These are phyloP conservation scores for Clonostachys chloroleuca DNA, from an alignment of 2,329 filamentous ascomycete species.

Conservation along the genomic window DNA sequence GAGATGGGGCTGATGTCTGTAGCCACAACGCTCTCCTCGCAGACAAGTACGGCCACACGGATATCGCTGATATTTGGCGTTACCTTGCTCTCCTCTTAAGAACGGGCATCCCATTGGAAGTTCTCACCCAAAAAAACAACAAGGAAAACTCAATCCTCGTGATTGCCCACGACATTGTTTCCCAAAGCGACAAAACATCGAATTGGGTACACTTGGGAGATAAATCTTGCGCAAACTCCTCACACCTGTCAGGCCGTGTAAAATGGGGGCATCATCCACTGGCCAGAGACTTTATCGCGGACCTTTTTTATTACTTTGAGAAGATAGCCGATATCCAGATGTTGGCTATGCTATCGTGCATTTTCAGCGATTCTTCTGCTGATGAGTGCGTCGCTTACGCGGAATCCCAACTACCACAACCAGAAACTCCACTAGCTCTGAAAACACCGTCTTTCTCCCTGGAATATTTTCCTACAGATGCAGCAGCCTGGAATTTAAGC, in stretches of 20 bases:
- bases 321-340: slow-evolving; percentile 61
- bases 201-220: slow-evolving; percentile 2
- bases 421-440: slow-evolving; percentile 59
- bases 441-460: slow-evolving; percentile 64
- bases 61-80: slow-evolving; percentile 79
- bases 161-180: slow-evolving; percentile 59
- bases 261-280: slow-evolving; percentile 66
- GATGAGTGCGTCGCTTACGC: slow-evolving; percentile 53
- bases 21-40: slow-evolving; percentile 79
- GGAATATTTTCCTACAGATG: slow-evolving; percentile 60
- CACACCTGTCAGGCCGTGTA: slow-evolving; percentile 49
- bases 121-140: slow-evolving; percentile 46
- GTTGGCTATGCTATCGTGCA: slow-evolving; percentile 67
- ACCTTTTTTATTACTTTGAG: slow-evolving; percentile 63
- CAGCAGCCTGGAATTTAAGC: slow-evolving; percentile 46
- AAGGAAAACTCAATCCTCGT: slow-evolving; percentile 60
- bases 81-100: slow-evolving; percentile 74
- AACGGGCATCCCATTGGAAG: slow-evolving; percentile 68
- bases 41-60: slow-evolving; percentile 61
- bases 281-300: slow-evolving; percentile 54
- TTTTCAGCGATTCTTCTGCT: slow-evolving; percentile 58
- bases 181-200: slow-evolving; percentile 24
- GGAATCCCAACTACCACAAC: slow-evolving; percentile 50
- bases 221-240: slow-evolving; percentile 3
- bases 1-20: slow-evolving; percentile 77